Evolutionary conservation across 2,329 filamentous ascomycete species (phyloP).

Genomic region (Alternaria sp.): DNA sequence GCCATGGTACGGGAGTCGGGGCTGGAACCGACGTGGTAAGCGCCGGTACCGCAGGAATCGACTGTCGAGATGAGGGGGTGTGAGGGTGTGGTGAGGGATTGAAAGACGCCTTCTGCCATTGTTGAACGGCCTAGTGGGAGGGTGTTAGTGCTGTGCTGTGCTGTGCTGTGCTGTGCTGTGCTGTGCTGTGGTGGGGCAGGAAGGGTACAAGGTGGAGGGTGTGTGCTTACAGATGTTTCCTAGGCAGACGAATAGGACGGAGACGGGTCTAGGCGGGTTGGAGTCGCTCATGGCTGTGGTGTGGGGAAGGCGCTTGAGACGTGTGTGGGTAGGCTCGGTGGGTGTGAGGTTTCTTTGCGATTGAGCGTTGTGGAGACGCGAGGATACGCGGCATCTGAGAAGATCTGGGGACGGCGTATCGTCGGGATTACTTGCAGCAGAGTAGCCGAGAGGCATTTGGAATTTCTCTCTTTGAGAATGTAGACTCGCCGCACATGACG

Average conservation of each 20-base stretch:
- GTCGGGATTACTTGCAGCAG: background rate
- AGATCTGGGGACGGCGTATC: slow-evolving; percentile 13
- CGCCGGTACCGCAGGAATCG: slow-evolving; percentile 90
- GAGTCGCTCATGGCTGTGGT: slow-evolving; percentile 16
- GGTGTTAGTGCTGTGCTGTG: background rate
- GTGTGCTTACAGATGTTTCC: slow-evolving; percentile 82
- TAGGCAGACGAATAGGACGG: slow-evolving; percentile 92
- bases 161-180: background rate
- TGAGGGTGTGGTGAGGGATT: slow-evolving; percentile 65
- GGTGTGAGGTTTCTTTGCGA: background rate
- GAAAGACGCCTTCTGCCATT: slow-evolving; percentile 96
- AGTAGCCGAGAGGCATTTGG: background rate
- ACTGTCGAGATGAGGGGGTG: slow-evolving; percentile 69
- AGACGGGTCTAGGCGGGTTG: slow-evolving; percentile 56
- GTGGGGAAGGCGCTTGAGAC: background rate
- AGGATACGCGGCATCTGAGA: background rate
- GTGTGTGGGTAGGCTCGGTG: background rate
- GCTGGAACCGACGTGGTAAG: slow-evolving; percentile 79
- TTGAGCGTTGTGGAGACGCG: background rate
- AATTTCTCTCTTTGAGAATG: too few species aligned
- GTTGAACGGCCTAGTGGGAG: slow-evolving; percentile 69
- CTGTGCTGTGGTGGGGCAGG: background rate
- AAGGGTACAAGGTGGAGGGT: background rate
- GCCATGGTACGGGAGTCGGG: slow-evolving; percentile 86
- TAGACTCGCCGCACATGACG: background rate